phyloP scores from a whole-genome alignment of 345 rosid species.

The Eutrema japonicum region DNA sequence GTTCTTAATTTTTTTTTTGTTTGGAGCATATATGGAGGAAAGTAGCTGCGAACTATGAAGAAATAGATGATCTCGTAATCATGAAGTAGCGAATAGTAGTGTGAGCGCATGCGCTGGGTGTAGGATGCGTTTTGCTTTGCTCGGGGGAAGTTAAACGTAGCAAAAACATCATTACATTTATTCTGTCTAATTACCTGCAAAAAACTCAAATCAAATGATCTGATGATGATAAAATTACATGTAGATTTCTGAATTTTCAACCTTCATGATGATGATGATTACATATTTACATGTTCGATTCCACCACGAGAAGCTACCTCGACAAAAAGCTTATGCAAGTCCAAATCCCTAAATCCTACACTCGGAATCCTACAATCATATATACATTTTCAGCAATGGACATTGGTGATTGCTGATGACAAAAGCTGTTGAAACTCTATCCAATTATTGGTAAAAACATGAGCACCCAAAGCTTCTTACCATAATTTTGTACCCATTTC shows the following conservation, averaged over 20 bases:
- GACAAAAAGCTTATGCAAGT: conserved; percentile 10
- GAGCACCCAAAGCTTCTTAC: not conserved
- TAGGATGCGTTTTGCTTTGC: no score
- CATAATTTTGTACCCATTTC: not conserved
- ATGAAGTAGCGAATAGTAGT: conserved; percentile 1
- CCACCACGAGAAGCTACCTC: conserved; percentile 6
- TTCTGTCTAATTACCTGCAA: not conserved
- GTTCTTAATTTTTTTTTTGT: no score
- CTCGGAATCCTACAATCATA: not conserved
- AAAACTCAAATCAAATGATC: not conserved
- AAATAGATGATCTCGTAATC: not conserved
- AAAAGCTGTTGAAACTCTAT: not conserved
- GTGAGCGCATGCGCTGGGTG: no score
- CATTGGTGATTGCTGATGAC: not conserved
- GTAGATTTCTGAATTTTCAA: not conserved
- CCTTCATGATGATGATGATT: not conserved
- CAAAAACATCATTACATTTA: not conserved
- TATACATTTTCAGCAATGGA: not conserved
- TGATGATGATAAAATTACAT: not conserved
- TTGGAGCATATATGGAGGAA: conserved; percentile 10
- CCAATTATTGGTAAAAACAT: not conserved
- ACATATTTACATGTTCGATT: not conserved
- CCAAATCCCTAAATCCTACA: not conserved
- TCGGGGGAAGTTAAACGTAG: conserved; percentile 5
- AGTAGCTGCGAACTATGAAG: not conserved